Evolutionary conservation across 148 eudicot species (phyloP).

Genomic region (Rhododendron henanense): DNA sequence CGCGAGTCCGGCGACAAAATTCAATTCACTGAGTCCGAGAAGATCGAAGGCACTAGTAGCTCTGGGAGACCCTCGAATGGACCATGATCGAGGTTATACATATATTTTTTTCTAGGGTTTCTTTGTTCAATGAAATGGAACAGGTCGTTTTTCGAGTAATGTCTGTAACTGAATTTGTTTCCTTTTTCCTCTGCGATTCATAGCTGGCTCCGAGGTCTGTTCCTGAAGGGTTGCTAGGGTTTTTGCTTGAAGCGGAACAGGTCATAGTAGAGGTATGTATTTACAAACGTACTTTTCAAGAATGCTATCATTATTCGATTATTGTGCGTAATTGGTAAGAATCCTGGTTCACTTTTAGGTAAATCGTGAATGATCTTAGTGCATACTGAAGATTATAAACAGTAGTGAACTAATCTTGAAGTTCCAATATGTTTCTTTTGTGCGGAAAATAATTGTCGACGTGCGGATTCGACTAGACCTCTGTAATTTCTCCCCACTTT

Average conservation of each 20-base stretch:
- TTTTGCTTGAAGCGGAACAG: slow-evolving; percentile 77
- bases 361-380: not conserved
- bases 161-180: no score
- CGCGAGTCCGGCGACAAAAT: slow-evolving; percentile 29
- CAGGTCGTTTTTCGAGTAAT: no score
- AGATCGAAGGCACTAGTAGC: slow-evolving; percentile 60
- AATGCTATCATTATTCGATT: not conserved
- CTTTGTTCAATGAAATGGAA: not conserved
- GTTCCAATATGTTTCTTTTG: no score
- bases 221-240: slow-evolving; percentile 50
- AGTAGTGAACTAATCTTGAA: not conserved
- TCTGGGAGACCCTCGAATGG: slow-evolving; percentile 87
- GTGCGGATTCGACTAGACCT: not conserved
- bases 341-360: not conserved
- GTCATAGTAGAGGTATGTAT: slow-evolving; percentile 59
- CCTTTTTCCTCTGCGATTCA: no score
- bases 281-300: not conserved
- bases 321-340: not conserved
- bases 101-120: slow-evolving; percentile 14
- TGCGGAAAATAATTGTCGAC: no score
- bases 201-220: not conserved
- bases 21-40: slow-evolving; percentile 55
- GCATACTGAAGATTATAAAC: not conserved
- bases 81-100: slow-evolving; percentile 61
- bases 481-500: not conserved